Conservation (phyloP, 345 rosid species). For the Passiflora organensis region DNA sequence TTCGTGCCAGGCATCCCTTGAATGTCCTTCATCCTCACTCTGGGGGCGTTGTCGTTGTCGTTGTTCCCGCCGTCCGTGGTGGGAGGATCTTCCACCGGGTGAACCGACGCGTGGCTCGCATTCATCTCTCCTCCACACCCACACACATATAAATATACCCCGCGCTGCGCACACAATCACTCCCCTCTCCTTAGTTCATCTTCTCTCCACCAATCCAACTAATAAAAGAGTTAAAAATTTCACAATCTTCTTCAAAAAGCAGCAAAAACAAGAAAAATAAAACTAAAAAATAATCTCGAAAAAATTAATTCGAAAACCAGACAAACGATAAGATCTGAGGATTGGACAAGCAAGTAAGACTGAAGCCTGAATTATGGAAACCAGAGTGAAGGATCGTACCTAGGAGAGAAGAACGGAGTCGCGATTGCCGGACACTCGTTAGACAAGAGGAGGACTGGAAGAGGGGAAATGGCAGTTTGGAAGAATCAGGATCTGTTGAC, state of each 20-base stretch:
- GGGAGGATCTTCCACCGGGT: conserved; percentile 67
- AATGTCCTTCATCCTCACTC: conserved; percentile 62
- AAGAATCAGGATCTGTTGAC: no score
- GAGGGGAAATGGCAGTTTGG: no score
- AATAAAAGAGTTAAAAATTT: no score
- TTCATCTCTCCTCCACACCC: conserved; percentile 49
- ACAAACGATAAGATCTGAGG: neutral
- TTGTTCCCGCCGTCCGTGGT: conserved; percentile 36
- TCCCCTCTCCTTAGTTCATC: neutral
- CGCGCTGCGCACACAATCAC: conserved; percentile 13
- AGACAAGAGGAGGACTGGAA: neutral
- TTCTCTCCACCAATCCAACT: neutral
- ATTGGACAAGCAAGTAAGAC: no score
- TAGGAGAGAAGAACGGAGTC: no score
- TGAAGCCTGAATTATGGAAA: no score
- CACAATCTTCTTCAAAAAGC: no score
- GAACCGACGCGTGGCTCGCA: conserved; percentile 78
- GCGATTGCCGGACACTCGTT: no score
- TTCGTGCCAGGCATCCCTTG: conserved; percentile 71
- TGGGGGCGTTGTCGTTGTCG: conserved; percentile 32
- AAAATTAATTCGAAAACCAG: neutral
- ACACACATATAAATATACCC: conserved; percentile 32
- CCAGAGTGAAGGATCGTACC: neutral
- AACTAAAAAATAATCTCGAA: neutral
- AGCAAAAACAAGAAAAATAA: neutral